Evolutionary conservation across 2,329 filamentous ascomycete genomes (phyloP).

Genomic region (Clonostachys solani): DNA sequence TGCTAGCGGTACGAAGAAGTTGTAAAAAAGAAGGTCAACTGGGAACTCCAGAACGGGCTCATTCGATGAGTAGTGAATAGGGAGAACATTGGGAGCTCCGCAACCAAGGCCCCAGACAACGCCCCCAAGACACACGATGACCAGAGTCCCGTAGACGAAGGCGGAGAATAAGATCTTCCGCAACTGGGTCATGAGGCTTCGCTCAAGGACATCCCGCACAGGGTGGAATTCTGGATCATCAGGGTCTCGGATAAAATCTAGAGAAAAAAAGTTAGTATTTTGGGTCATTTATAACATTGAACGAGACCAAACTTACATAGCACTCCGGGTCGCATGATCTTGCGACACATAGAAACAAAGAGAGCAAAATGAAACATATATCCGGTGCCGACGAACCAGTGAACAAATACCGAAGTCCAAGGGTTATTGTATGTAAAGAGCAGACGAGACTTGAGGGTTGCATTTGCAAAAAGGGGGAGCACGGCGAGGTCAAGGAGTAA

Average conservation of each 20-base stretch:
- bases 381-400: conserved; percentile 97
- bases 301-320: conserved; percentile 60
- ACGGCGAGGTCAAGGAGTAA: conserved; percentile 84
- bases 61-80: conserved; percentile 89
- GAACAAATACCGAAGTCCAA: conserved; percentile 88
- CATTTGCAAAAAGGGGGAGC: conserved; percentile 80
- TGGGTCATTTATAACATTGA: too few relatives aligned
- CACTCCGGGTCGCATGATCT: conserved; percentile 93
- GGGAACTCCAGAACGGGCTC: conserved; percentile 93
- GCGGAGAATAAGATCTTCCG: conserved; percentile 96
- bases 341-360: conserved; percentile 98
- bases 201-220: conserved; percentile 91
- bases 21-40: conserved; percentile 91
- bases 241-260: conserved; percentile 94
- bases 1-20: conserved; percentile 87
- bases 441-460: conserved; percentile 72
- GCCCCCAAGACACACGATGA: conserved; percentile 88
- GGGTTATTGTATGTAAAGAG: conserved; percentile 76
- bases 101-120: conserved; percentile 88
- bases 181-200: conserved; percentile 86
- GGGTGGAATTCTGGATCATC: conserved; percentile 98
- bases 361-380: conserved; percentile 99
- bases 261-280: neutral
- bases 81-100: conserved; percentile 67
- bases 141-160: conserved; percentile 88